Conservation (phyloP, 2,329 filamentous ascomycete species). For the Xylariales sp. region DNA sequence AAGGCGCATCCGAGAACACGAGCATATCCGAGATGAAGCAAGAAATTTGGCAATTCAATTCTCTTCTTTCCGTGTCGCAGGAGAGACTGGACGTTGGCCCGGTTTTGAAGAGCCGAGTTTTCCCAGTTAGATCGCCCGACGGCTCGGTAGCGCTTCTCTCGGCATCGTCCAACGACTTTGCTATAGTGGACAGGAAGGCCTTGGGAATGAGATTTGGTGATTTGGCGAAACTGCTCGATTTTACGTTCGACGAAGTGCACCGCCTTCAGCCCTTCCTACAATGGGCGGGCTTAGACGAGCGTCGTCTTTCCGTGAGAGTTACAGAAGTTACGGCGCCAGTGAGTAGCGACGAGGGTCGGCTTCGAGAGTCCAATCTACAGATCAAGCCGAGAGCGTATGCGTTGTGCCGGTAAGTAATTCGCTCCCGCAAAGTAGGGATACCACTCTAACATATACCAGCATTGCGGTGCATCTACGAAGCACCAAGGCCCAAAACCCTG, state of each 20-base stretch:
- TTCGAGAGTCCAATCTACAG: background rate
- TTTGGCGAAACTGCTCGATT: slow-evolving; percentile 51
- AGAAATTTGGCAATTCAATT: slow-evolving; percentile 50
- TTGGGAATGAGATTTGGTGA: slow-evolving; percentile 45
- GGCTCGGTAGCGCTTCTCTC: slow-evolving; percentile 34
- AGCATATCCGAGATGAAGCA: slow-evolving; percentile 46
- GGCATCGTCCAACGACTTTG: slow-evolving; percentile 43
- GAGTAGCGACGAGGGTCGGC: slow-evolving; percentile 41
- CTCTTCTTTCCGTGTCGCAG: slow-evolving; percentile 44
- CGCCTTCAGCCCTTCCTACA: slow-evolving; percentile 48
- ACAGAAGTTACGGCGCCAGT: slow-evolving; percentile 49
- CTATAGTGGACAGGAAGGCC: slow-evolving; percentile 50
- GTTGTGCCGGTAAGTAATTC: slow-evolving; percentile 12
- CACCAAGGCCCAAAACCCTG: slow-evolving; percentile 7
- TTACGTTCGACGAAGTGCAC: slow-evolving; percentile 50
- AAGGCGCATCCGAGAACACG: slow-evolving; percentile 24
- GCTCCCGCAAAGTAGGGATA: background rate
- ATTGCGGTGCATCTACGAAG: slow-evolving; percentile 14
- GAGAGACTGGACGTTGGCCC: background rate
- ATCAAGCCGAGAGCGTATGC: slow-evolving; percentile 18
- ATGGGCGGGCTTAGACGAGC: slow-evolving; percentile 50
- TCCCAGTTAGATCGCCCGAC: slow-evolving; percentile 44
- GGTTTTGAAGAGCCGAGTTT: slow-evolving; percentile 30
- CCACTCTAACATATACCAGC: background rate
- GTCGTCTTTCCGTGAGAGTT: slow-evolving; percentile 51